phyloP scores from a whole-genome alignment of 208 protist genomes.

The Trypanosoma lewisi region DNA sequence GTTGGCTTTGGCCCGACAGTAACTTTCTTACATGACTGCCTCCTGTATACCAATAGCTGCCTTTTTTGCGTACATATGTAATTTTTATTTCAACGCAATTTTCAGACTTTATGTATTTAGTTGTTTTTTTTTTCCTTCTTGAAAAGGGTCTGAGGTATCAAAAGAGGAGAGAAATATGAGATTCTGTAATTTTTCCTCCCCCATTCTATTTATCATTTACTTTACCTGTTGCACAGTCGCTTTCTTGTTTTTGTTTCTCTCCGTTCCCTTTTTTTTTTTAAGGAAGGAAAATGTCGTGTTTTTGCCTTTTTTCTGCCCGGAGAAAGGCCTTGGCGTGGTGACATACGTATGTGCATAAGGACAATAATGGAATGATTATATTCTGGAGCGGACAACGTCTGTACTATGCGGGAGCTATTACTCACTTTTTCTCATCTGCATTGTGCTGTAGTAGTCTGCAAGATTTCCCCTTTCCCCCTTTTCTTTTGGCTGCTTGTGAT shows the following conservation, averaged over 20 bases:
- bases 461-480: neutral
- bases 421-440: neutral
- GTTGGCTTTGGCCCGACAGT: conserved; percentile 71
- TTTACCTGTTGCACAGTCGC: no score
- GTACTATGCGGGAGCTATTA: conserved; percentile 6
- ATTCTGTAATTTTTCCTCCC: conserved; percentile 36
- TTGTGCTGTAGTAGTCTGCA: conserved; percentile 23
- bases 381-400: conserved; percentile 24
- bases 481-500: neutral
- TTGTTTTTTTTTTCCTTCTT: neutral
- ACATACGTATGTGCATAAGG: no score
- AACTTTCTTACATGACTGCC: neutral
- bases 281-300: no score
- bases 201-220: no score
- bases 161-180: neutral
- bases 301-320: no score
- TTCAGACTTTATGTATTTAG: conserved; percentile 5
- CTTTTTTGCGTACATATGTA: conserved; percentile 18
- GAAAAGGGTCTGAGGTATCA: neutral
- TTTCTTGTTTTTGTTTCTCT: no score
- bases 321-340: no score
- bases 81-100: conserved; percentile 5
- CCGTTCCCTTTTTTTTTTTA: no score
- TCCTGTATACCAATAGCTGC: no score
- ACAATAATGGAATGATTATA: no score